Conservation (phyloP, 75 land plant genomes). For the Pinus taeda region DNA sequence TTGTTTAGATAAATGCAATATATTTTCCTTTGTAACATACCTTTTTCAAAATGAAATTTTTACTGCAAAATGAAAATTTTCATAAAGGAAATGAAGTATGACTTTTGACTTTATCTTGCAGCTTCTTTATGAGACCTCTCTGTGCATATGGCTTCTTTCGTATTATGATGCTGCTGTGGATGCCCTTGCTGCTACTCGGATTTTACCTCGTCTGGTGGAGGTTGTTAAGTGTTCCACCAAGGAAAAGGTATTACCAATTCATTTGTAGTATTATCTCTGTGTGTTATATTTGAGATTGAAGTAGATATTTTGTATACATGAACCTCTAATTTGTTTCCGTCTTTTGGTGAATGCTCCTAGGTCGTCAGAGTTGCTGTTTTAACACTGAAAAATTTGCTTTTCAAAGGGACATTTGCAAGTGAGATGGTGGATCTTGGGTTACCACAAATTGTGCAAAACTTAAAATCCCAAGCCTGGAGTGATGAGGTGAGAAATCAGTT, state of each 20-base stretch:
- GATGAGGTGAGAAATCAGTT: slow-evolving; percentile 71
- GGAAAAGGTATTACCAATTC: slow-evolving; percentile 64
- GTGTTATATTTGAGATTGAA: slow-evolving; percentile 7
- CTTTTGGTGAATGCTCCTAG: slow-evolving; percentile 25
- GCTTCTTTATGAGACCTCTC: slow-evolving; percentile 93
- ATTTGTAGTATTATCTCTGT: slow-evolving; percentile 4
- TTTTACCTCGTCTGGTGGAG: slow-evolving; percentile 74
- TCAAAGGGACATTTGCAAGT: slow-evolving; percentile 71
- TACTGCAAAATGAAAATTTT: not conserved
- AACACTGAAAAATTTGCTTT: slow-evolving; percentile 71
- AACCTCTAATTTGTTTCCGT: not conserved
- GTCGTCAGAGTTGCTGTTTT: slow-evolving; percentile 88
- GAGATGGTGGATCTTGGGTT: slow-evolving; percentile 94
- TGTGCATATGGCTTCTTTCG: slow-evolving; percentile 92
- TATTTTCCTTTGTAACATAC: no score
- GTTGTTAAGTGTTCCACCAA: slow-evolving; percentile 88
- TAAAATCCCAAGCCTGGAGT: slow-evolving; percentile 96
- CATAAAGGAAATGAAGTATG: not conserved
- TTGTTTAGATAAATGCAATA: not conserved
- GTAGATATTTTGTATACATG: not conserved
- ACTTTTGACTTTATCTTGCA: slow-evolving; percentile 20
- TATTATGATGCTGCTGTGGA: slow-evolving; percentile 87
- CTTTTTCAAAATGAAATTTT: no score
- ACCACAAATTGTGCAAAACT: slow-evolving; percentile 77
- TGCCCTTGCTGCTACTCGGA: slow-evolving; percentile 52